Evolutionary conservation across 192 early-diverging fungal species (phyloP).

Genomic region (Coemansia sp.): DNA sequence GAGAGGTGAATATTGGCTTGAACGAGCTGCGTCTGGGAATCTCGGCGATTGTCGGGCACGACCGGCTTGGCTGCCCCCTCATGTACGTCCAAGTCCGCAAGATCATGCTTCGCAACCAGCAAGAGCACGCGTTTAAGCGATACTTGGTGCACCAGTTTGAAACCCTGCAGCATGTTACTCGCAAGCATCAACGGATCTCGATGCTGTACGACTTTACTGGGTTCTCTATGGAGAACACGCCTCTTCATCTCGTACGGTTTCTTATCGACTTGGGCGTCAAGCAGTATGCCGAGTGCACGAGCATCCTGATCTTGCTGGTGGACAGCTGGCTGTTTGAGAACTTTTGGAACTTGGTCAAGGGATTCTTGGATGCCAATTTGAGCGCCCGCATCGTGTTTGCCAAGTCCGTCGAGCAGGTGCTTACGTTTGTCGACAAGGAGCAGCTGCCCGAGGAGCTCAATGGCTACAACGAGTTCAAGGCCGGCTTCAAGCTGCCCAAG

Average conservation of each 20-base stretch:
- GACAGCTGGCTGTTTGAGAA: constrained; percentile 53
- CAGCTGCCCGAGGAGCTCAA: constrained; percentile 35
- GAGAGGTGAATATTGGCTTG: constrained; percentile 17
- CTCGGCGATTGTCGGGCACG: constrained; percentile 27
- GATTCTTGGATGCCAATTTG: constrained; percentile 41
- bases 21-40: constrained; percentile 37
- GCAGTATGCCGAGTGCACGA: constrained; percentile 34
- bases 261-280: constrained; percentile 31
- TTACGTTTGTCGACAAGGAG: constrained; percentile 31
- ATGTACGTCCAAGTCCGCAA: constrained; percentile 19
- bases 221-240: constrained; percentile 45
- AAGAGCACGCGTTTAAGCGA: constrained; percentile 27
- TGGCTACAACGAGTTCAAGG: constrained; percentile 20
- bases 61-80: constrained; percentile 30
- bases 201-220: constrained; percentile 46
- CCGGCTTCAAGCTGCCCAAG: constrained; percentile 18
- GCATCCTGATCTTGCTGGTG: constrained; percentile 42
- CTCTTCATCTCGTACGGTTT: constrained; percentile 36
- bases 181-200: constrained; percentile 16
- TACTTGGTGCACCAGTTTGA: constrained; percentile 35
- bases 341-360: constrained; percentile 40
- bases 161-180: constrained; percentile 22
- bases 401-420: constrained; percentile 33
- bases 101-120: constrained; percentile 42
- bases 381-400: constrained; percentile 46